These are phyloP conservation scores for Neurospora discreta DNA, from an alignment of 495 filamentous ascomycete species.

Conservation along the genomic window DNA sequence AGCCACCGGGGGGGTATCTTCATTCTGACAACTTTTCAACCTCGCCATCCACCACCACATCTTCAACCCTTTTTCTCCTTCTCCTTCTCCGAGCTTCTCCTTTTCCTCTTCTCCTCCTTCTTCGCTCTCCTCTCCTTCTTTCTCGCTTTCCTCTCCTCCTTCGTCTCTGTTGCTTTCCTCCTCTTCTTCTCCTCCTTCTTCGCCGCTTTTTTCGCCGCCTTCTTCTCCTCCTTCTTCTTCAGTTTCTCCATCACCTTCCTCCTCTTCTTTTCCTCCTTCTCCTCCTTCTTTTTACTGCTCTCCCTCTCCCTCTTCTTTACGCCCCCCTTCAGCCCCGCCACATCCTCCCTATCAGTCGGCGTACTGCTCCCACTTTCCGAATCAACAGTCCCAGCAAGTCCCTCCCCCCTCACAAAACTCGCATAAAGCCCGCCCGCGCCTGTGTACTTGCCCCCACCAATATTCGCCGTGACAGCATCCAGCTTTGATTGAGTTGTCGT, in stretches of 20 bases:
- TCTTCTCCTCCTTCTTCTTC: conserved; percentile 6
- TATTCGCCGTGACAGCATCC: conserved; percentile 33
- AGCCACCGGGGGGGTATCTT: not conserved
- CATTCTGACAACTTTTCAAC: not conserved
- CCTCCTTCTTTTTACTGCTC: conserved; percentile 24
- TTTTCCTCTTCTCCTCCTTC: conserved; percentile 32
- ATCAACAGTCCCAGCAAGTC: conserved; percentile 50
- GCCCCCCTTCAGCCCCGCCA: not conserved
- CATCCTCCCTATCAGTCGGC: not conserved
- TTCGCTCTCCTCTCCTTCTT: conserved; percentile 32
- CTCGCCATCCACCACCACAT: not conserved
- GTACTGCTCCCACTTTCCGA: conserved; percentile 3
- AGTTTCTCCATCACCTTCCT: conserved; percentile 10
- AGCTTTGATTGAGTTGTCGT: conserved; percentile 40
- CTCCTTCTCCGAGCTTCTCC: conserved; percentile 3
- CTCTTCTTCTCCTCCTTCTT: conserved; percentile 15
- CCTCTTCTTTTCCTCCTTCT: conserved; percentile 23
- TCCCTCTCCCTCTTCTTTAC: conserved; percentile 17
- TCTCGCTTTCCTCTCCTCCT: conserved; percentile 28
- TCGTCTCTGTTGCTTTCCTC: conserved; percentile 20
- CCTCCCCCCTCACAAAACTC: conserved; percentile 67
- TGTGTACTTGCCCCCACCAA: conserved; percentile 31
- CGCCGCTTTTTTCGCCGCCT: conserved; percentile 12
- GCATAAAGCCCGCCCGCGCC: conserved; percentile 59
- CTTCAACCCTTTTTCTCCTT: not conserved